A percentile compares a stretch with the other conserved stretches of the same genome.
These are phyloP conservation scores for Chrysochromulina parva DNA, from an alignment of 78 protist species.

Conservation along the genomic window DNA sequence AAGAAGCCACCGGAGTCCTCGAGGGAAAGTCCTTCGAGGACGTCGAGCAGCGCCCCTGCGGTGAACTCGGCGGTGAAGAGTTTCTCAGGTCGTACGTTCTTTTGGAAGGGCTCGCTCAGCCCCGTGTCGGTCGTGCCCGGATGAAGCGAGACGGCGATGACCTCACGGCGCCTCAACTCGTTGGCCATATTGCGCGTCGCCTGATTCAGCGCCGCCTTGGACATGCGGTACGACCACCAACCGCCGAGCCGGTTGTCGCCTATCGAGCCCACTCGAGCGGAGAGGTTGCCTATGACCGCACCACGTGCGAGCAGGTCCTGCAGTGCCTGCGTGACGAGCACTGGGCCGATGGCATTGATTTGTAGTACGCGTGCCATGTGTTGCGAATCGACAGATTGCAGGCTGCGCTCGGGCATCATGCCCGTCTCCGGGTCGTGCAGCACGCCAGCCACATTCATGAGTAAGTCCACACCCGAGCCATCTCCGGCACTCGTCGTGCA, in stretches of 20 bases:
- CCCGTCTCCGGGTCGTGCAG: not conserved
- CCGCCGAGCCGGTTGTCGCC: constrained; percentile 36
- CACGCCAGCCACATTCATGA: not conserved
- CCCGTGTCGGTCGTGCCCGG: constrained; percentile 27
- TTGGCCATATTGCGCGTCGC: not conserved
- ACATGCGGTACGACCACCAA: constrained; percentile 17
- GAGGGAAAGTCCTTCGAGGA: not conserved
- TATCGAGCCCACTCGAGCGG: constrained; percentile 14
- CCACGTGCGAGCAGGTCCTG: not conserved
- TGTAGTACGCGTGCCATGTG: not conserved
- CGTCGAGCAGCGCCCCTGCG: not conserved
- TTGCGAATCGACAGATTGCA: not conserved
- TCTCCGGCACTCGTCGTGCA: not conserved
- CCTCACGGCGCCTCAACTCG: not conserved
- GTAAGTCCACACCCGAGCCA: not conserved
- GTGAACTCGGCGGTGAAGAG: not conserved
- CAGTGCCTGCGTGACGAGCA: not conserved
- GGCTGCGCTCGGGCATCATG: not conserved
- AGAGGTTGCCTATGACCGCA: not conserved
- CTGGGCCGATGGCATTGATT: not conserved
- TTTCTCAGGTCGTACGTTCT: not conserved
- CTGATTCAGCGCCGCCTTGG: constrained; percentile 34
- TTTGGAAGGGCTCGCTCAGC: constrained; percentile 12
- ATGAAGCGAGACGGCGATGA: not conserved
- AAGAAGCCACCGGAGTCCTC: not conserved